Conservation (phyloP, 2,329 filamentous ascomycete species). For the Colletotrichum sp. region DNA sequence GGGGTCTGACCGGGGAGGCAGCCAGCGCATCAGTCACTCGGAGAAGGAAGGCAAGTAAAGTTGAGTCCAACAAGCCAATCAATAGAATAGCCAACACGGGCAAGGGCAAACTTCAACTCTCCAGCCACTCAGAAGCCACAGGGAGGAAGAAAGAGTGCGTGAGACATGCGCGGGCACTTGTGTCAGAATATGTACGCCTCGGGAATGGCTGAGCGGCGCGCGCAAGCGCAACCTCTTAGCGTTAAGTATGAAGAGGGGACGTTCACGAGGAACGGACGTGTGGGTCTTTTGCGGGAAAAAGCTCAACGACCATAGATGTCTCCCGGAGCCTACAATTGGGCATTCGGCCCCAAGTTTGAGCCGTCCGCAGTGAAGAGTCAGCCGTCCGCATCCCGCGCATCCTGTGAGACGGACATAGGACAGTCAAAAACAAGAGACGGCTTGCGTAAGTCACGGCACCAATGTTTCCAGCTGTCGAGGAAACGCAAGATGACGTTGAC, state of each 20-base stretch:
- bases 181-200: conserved; percentile 20
- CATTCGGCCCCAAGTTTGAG: not conserved
- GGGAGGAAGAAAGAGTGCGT: not conserved
- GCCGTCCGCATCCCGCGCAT: not conserved
- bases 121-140: not conserved
- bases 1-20: conserved; percentile 12
- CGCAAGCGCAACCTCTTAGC: not conserved
- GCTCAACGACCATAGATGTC: not conserved
- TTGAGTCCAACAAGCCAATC: not conserved
- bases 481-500: not conserved
- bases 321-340: not conserved
- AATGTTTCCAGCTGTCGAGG: not conserved
- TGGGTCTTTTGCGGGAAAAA: not conserved
- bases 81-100: not conserved
- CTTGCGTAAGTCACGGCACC: not conserved
- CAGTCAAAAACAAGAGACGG: not conserved
- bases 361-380: not conserved
- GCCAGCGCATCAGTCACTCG: not conserved
- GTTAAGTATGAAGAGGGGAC: not conserved
- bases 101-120: not conserved
- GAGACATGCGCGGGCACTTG: conserved; percentile 7
- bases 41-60: not conserved
- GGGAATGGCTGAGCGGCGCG: conserved; percentile 12
- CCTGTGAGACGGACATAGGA: not conserved
- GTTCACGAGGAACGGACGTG: not conserved